These are phyloP conservation scores for Aspergillus sp. DNA, from an alignment of 2,329 filamentous ascomycete genomes.

Conservation along the genomic window DNA sequence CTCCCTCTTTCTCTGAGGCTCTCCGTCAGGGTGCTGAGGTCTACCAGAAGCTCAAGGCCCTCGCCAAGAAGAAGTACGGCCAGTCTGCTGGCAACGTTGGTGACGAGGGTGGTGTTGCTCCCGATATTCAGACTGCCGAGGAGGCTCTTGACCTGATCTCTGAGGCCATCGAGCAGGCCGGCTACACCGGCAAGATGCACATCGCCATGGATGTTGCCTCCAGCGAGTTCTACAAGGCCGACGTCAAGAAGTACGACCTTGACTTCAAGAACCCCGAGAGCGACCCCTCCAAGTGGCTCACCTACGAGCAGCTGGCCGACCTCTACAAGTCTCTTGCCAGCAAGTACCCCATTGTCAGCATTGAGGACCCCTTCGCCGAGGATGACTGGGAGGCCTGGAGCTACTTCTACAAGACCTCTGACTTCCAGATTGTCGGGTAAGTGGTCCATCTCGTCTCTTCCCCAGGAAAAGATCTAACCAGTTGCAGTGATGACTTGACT, in stretches of 20 bases:
- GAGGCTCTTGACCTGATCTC: constrained; percentile 97
- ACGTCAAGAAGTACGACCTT: constrained; percentile 98
- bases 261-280: constrained; percentile 99
- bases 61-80: constrained; percentile 99
- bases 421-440: constrained; percentile 91
- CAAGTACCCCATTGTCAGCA: constrained; percentile 98
- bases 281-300: constrained; percentile 96
- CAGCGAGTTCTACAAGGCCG: constrained; percentile 98
- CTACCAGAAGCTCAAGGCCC: constrained; percentile 94
- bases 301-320: constrained; percentile 92
- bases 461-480: constrained; percentile 1
- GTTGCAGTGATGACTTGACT: constrained; percentile 79
- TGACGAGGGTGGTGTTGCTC: constrained; percentile 98
- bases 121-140: constrained; percentile 94
- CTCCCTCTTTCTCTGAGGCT: constrained; percentile 89
- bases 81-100: constrained; percentile 98
- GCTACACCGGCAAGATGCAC: constrained; percentile 93
- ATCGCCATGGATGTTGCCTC: constrained; percentile 99
- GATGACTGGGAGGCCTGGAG: constrained; percentile 99
- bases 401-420: constrained; percentile 99
- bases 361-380: constrained; percentile 99
- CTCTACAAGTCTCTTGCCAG: constrained; percentile 81
- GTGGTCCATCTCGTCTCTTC: constrained; percentile 16
- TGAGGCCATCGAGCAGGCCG: constrained; percentile 88
- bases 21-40: constrained; percentile 96